Evolutionary conservation across 352 stramenopile genomes (phyloP).

Genomic region (Phytophthora ramorum): DNA sequence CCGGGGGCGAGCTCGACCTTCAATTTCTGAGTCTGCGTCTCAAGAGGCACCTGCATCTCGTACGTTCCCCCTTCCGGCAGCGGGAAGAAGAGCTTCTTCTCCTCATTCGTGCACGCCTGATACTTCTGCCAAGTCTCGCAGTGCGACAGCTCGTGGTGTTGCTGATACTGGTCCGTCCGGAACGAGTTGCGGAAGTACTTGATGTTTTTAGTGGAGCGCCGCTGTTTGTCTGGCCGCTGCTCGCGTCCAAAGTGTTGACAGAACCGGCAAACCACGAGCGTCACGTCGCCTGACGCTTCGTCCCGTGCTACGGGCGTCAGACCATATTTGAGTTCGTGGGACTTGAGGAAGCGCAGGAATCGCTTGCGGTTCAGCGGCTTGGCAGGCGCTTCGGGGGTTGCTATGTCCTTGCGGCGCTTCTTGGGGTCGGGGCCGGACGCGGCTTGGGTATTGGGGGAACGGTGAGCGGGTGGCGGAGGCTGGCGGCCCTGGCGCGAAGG

Average conservation of each 20-base stretch:
- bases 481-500: background rate
- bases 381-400: background rate
- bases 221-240: constrained; percentile 57
- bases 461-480: background rate
- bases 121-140: constrained; percentile 55
- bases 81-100: constrained; percentile 64
- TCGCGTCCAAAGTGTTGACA: constrained; percentile 74
- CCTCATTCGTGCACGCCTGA: constrained; percentile 43
- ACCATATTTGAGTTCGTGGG: constrained; percentile 63
- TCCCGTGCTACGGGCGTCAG: constrained; percentile 60
- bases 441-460: background rate
- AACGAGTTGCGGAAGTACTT: constrained; percentile 76
- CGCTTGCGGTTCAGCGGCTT: constrained; percentile 41
- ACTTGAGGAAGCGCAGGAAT: constrained; percentile 51
- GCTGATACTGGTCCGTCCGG: constrained; percentile 76
- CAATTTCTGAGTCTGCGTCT: constrained; percentile 7
- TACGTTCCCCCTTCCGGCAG: background rate
- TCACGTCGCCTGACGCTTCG: constrained; percentile 45
- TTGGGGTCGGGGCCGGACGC: constrained; percentile 10
- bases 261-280: constrained; percentile 64
- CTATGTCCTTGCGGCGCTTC: constrained; percentile 5
- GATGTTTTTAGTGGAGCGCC: constrained; percentile 62
- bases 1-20: constrained; percentile 31
- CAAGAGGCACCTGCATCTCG: constrained; percentile 3
- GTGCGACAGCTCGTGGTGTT: constrained; percentile 72